Evolutionary conservation across 2,329 filamentous ascomycete genomes (phyloP).

Genomic region (Aspergillus cejpii): DNA sequence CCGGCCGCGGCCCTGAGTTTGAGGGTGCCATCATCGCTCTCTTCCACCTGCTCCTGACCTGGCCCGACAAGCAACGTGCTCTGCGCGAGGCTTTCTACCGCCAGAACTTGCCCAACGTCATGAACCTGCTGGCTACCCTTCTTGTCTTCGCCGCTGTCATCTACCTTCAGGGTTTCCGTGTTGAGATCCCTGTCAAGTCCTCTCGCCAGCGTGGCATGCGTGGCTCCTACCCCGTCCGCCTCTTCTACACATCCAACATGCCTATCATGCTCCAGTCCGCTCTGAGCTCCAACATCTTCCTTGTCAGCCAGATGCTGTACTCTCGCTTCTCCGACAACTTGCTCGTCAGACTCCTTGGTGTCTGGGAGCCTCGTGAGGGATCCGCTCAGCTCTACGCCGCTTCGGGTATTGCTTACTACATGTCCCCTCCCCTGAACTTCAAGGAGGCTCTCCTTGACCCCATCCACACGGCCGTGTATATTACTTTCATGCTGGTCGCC

Average conservation of each 20-base stretch:
- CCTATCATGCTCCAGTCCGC: constrained; percentile 99
- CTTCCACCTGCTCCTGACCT: constrained; percentile 95
- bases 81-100: constrained; percentile 98
- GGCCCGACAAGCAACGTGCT: constrained; percentile 98
- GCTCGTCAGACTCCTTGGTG: constrained; percentile 90
- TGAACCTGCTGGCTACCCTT: constrained; percentile 93
- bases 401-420: constrained; percentile 97
- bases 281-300: constrained; percentile 96
- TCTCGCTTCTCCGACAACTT: constrained; percentile 98
- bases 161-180: constrained; percentile 98
- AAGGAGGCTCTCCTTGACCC: constrained; percentile 94
- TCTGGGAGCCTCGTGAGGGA: constrained; percentile 93
- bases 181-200: constrained; percentile 99
- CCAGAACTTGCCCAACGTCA: constrained; percentile 98
- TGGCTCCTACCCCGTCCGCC: constrained; percentile 93
- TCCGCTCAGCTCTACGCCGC: constrained; percentile 90
- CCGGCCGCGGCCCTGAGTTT: constrained; percentile 96
- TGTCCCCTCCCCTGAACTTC: constrained; percentile 97
- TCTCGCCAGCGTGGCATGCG: constrained; percentile 97
- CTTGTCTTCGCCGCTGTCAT: constrained; percentile 94
- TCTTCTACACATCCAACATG: constrained; percentile 99
- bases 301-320: constrained; percentile 99
- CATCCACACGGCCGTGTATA: constrained; percentile 92
- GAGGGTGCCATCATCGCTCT: constrained; percentile 97
- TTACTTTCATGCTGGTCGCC: constrained; percentile 94